phyloP scores from a whole-genome alignment of 495 filamentous ascomycete species.

The Aspergillus ellipticus region DNA sequence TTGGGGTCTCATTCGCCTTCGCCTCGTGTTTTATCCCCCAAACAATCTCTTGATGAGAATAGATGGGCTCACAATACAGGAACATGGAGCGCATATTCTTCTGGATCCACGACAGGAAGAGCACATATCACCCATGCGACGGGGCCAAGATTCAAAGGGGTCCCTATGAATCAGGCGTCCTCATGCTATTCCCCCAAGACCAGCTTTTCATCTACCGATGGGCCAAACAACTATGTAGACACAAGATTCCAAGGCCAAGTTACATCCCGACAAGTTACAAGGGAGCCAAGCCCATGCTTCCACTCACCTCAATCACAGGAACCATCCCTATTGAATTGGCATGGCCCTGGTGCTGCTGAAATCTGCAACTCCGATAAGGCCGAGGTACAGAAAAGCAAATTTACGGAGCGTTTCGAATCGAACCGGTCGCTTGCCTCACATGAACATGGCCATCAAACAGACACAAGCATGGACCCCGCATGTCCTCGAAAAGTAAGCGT shows the following conservation, averaged over 20 bases:
- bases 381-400: conserved; percentile 17
- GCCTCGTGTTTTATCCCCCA: conserved; percentile 22
- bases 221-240: background rate
- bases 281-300: background rate
- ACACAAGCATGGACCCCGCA: background rate
- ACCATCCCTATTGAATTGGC: background rate
- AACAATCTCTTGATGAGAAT: conserved; percentile 21
- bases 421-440: conserved; percentile 6
- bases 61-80: conserved; percentile 15
- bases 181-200: conserved; percentile 31
- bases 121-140: conserved; percentile 8
- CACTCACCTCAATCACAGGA: background rate
- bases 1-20: conserved; percentile 26
- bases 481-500: conserved; percentile 36
- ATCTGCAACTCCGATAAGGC: background rate
- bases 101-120: conserved; percentile 2
- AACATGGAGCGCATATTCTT: conserved; percentile 8
- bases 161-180: conserved; percentile 16
- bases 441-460: conserved; percentile 2
- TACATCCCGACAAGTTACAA: background rate
- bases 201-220: conserved; percentile 12
- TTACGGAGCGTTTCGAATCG: conserved; percentile 29
- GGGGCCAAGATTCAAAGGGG: conserved; percentile 4
- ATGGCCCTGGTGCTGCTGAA: background rate
- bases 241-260: background rate